A percentile compares a stretch with the other conserved stretches of the same genome.
Evolutionary conservation across 768 basidiomycete genomes (phyloP).

Genomic region (Pulveroboletus sp.): DNA sequence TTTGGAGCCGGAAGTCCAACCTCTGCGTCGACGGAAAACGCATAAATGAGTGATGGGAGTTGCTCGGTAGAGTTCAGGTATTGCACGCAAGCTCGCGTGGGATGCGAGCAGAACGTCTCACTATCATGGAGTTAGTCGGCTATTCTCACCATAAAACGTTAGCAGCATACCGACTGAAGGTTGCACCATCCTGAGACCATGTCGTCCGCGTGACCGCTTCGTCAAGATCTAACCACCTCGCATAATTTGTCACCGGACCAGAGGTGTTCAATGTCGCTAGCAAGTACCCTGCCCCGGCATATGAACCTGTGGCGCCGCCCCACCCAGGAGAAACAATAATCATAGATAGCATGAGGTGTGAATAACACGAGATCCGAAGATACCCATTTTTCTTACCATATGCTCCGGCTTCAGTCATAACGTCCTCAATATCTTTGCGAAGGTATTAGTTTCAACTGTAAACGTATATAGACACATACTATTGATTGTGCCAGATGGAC

Average conservation of each 20-base stretch:
- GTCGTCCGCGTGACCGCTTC: slow-evolving; percentile 50
- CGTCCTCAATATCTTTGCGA: slow-evolving; percentile 45
- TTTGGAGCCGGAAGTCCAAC: slow-evolving; percentile 49
- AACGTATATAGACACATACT: slow-evolving; percentile 32
- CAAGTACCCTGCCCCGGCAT: slow-evolving; percentile 59
- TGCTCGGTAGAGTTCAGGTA: slow-evolving; percentile 38
- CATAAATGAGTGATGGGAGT: slow-evolving; percentile 42
- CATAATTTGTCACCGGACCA: slow-evolving; percentile 39
- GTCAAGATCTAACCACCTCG: slow-evolving; percentile 69
- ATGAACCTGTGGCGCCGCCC: slow-evolving; percentile 51
- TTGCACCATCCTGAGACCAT: slow-evolving; percentile 51
- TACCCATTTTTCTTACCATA: slow-evolving; percentile 44
- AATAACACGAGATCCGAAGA: neutral
- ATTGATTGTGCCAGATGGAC: slow-evolving; percentile 53
- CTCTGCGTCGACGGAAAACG: slow-evolving; percentile 45
- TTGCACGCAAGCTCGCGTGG: slow-evolving; percentile 56
- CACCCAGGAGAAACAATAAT: neutral
- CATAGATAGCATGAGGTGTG: neutral
- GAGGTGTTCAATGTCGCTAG: slow-evolving; percentile 44
- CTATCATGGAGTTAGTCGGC: slow-evolving; percentile 22
- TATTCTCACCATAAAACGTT: neutral
- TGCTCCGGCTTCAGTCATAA: slow-evolving; percentile 51
- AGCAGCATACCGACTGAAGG: slow-evolving; percentile 44
- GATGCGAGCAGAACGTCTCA: slow-evolving; percentile 65
- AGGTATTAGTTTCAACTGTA: neutral